Conservation (phyloP, 495 filamentous ascomycete species). For the Lindgomyces ingoldianus region DNA sequence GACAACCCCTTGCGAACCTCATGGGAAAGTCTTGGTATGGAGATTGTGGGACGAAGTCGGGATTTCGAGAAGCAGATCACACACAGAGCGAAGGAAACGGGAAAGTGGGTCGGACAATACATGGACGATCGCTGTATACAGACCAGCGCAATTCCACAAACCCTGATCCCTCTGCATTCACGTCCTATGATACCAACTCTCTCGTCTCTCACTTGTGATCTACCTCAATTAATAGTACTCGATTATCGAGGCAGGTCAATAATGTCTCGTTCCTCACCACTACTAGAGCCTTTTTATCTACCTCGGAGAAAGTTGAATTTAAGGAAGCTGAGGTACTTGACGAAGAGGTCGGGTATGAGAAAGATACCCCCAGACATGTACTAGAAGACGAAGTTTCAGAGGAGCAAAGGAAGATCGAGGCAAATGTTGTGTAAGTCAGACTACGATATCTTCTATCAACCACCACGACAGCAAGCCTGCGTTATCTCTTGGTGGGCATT, state of each 20-base stretch:
- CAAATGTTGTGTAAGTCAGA: constrained; percentile 8
- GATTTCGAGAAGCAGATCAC: not conserved
- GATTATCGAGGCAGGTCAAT: too few species aligned
- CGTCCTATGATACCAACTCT: too few species aligned
- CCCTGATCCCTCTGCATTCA: too few species aligned
- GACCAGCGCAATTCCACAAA: too few species aligned
- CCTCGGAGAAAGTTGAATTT: constrained; percentile 8
- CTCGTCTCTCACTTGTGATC: too few species aligned
- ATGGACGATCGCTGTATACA: not conserved
- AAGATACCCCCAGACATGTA: not conserved
- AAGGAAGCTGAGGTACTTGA: constrained; percentile 14
- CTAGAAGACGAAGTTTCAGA: constrained; percentile 21
- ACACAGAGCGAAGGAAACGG: too few species aligned
- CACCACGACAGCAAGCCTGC: too few species aligned
- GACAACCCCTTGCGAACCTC: not conserved
- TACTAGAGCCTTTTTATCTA: too few species aligned
- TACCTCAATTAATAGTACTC: too few species aligned
- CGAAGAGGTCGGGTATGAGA: constrained; percentile 22
- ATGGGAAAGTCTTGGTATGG: not conserved
- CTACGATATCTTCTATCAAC: not conserved
- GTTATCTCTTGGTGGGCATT: too few species aligned
- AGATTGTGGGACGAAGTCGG: not conserved
- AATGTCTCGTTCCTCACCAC: too few species aligned
- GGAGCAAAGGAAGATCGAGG: constrained; percentile 25
- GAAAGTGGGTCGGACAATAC: not conserved